Conservation (phyloP, 2,329 filamentous ascomycete genomes). For the Pseudocercospora fijiensis region DNA sequence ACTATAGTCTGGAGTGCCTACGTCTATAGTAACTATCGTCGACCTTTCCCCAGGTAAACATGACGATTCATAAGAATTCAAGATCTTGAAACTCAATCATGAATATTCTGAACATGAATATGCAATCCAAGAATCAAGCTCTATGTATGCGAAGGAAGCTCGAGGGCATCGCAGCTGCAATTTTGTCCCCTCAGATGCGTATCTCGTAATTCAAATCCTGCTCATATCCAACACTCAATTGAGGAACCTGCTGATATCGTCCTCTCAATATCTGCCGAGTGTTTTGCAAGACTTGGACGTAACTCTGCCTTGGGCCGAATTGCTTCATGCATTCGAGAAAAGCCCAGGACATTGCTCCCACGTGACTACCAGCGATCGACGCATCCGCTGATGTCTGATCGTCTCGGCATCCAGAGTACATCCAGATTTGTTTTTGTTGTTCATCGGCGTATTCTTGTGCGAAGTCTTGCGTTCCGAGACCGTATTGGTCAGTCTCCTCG, state of each 20-base stretch:
- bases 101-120: too few relatives aligned
- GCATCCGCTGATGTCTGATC: constrained; percentile 54
- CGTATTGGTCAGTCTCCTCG: constrained; percentile 45
- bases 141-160: too few relatives aligned
- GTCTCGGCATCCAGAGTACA: constrained; percentile 54
- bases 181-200: constrained; percentile 17
- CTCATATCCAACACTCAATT: constrained; percentile 45
- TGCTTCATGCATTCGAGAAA: constrained; percentile 48
- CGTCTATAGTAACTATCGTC: too few relatives aligned
- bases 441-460: constrained; percentile 44
- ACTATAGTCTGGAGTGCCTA: too few relatives aligned
- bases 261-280: constrained; percentile 42
- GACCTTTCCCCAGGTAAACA: too few relatives aligned
- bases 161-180: too few relatives aligned
- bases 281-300: constrained; percentile 44
- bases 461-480: constrained; percentile 46
- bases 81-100: too few relatives aligned
- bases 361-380: constrained; percentile 45
- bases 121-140: too few relatives aligned
- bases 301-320: constrained; percentile 39
- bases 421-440: constrained; percentile 48
- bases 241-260: constrained; percentile 48
- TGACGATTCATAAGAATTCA: too few relatives aligned
- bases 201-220: constrained; percentile 42
- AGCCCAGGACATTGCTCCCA: constrained; percentile 52